phyloP scores from a whole-genome alignment of 805 yeast species.

The Yarrowia sp. region DNA sequence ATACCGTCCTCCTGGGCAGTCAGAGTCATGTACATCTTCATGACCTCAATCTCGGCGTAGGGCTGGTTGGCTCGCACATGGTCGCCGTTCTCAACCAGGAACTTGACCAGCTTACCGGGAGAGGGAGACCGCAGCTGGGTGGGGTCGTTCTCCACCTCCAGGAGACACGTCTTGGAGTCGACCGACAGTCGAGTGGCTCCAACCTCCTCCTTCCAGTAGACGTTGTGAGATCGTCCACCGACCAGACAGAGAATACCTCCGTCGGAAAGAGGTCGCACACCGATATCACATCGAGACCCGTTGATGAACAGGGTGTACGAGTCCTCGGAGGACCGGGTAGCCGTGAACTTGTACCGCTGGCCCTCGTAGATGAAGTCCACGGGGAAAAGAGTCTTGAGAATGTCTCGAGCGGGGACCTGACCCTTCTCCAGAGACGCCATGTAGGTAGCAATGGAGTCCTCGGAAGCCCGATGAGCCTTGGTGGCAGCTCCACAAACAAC shows the following conservation, averaged over 20 bases:
- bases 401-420: conserved; percentile 82
- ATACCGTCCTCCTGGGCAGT: conserved; percentile 91
- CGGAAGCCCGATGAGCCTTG: conserved; percentile 82
- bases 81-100: conserved; percentile 91
- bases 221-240: conserved; percentile 90
- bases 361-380: conserved; percentile 96
- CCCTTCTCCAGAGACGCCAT: conserved; percentile 84
- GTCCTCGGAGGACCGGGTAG: conserved; percentile 86
- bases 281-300: conserved; percentile 86
- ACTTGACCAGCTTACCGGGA: conserved; percentile 95
- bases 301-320: conserved; percentile 86
- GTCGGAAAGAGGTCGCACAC: conserved; percentile 85
- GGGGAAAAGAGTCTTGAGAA: conserved; percentile 83
- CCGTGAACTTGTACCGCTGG: conserved; percentile 87
- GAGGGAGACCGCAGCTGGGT: conserved; percentile 98
- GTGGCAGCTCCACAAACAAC: conserved; percentile 97
- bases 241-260: conserved; percentile 88
- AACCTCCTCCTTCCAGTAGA: conserved; percentile 98
- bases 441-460: conserved; percentile 67
- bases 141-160: conserved; percentile 96
- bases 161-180: conserved; percentile 88
- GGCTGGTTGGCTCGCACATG: conserved; percentile 89
- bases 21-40: conserved; percentile 99
- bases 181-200: conserved; percentile 92
- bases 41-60: conserved; percentile 97